Evolutionary conservation across 2,329 filamentous ascomycete species (phyloP), one percentile per base, ranked within the genome.

Genomic region (Clarireedia paspali): DNA sequence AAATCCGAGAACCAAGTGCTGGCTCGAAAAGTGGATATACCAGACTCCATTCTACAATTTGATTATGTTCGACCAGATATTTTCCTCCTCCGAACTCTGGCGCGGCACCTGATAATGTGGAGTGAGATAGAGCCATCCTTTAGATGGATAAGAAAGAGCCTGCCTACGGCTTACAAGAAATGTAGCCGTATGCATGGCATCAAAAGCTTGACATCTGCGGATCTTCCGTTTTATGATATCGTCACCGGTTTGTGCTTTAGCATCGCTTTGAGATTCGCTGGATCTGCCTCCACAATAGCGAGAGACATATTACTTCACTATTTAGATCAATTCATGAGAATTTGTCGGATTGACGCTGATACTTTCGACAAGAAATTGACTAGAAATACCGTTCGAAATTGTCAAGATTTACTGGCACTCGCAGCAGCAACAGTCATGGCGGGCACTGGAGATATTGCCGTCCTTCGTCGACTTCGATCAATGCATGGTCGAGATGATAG

Each of bases 61-160:
- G 94, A 97, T 69, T 96, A 97, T 68, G 87, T 97, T 17, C 84
- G 94, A 2, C 94, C 94, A 0, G 94, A 99, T 67, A 85, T 96
- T 44, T 87, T 99, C 61, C 81, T 99, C 6, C 77, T 99, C 10
- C 85, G 94, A 17, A 96, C 92, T 0, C 77, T 97, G 34, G 88
- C 94, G 10, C 89, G 87, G 67, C 90, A 97, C 68, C 70, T 99
- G 40, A 96, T 99, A 62, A 83, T 97, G 73, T 99, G 94, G 94
- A 87, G 87, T 60, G 77, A 82, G 57, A 94, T 99, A 51, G 76
- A 84, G 57, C 84, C 89, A 0, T 84, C 77, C 1, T 78, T 85
- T 60, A 74, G 78, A 17, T 99, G 92, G 91, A 82, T 97, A 50
- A 75, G 83, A 53, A 75, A 76, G 36, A 91, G 84, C 60, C 75